Evolutionary conservation across 2,329 filamentous ascomycete species (phyloP).

Genomic region (Akanthomyces muscarius): DNA sequence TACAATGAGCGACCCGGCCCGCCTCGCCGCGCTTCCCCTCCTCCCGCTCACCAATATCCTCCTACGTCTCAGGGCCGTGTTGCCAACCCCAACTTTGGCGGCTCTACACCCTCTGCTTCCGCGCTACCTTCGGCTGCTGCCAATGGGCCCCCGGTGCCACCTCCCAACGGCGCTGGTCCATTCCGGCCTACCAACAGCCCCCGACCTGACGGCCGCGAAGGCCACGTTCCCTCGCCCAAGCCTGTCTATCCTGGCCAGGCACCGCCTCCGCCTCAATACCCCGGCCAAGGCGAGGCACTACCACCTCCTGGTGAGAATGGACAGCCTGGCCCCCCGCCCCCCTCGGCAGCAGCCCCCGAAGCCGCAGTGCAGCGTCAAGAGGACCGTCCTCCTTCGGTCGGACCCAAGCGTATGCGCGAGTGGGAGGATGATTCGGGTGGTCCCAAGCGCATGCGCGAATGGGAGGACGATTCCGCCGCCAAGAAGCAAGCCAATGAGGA

Average conservation of each 20-base stretch:
- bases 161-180: constrained; percentile 57
- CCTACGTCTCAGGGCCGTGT: constrained; percentile 53
- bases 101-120: constrained; percentile 45
- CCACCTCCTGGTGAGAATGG: constrained; percentile 59
- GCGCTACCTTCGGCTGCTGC: constrained; percentile 31
- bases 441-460: constrained; percentile 83
- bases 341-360: constrained; percentile 51
- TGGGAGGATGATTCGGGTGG: constrained; percentile 81
- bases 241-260: constrained; percentile 78
- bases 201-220: constrained; percentile 70
- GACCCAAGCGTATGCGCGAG: constrained; percentile 80
- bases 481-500: constrained; percentile 92
- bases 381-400: constrained; percentile 75
- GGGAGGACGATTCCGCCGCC: constrained; percentile 75
- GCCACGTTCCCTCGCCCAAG: constrained; percentile 84
- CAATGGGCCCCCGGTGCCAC: constrained; percentile 32
- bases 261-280: constrained; percentile 49
- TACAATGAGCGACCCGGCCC: constrained; percentile 11
- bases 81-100: constrained; percentile 57
- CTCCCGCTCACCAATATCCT: constrained; percentile 46
- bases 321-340: constrained; percentile 46
- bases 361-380: constrained; percentile 58
- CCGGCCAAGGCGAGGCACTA: constrained; percentile 63
- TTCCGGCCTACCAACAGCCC: constrained; percentile 73
- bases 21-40: constrained; percentile 22